A percentile compares a stretch with the other conserved stretches of the same genome.
phyloP scores from a whole-genome alignment of 371 early-diverging fungal genomes.

The Mucor racemosus region DNA sequence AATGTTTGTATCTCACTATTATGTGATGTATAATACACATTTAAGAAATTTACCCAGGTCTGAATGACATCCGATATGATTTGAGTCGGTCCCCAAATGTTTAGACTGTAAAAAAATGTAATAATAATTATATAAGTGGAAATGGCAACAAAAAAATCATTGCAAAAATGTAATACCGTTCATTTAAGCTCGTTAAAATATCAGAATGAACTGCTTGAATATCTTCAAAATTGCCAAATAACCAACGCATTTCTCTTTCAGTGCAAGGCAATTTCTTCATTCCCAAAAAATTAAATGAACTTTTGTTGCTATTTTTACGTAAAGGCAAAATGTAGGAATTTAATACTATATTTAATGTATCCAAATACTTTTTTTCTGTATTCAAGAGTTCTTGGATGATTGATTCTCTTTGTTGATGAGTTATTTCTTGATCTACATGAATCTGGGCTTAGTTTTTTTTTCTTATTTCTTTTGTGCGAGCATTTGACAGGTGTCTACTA shows the following conservation, averaged over 20 bases:
- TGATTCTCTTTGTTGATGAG: slow-evolving; percentile 42
- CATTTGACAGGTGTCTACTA: not conserved
- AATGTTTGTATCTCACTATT: not conserved
- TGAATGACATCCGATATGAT: slow-evolving; percentile 54
- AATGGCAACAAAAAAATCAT: not conserved
- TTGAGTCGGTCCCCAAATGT: slow-evolving; percentile 60
- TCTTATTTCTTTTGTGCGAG: not conserved
- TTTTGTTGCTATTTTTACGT: slow-evolving; percentile 36
- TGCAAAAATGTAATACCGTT: slow-evolving; percentile 36
- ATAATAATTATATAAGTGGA: slow-evolving; percentile 2
- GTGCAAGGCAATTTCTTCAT: slow-evolving; percentile 50
- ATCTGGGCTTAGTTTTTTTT: too few relatives aligned
- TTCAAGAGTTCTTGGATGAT: slow-evolving; percentile 39
- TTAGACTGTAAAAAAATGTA: slow-evolving; percentile 26
- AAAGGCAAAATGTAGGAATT: slow-evolving; percentile 38
- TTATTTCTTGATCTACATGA: slow-evolving; percentile 41
- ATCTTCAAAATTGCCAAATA: slow-evolving; percentile 47
- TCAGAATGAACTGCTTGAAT: slow-evolving; percentile 33
- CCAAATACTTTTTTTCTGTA: slow-evolving; percentile 41
- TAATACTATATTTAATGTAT: slow-evolving; percentile 27
- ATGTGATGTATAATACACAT: not conserved
- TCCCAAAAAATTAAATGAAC: slow-evolving; percentile 41
- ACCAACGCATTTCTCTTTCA: slow-evolving; percentile 43
- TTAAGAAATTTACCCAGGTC: slow-evolving; percentile 33
- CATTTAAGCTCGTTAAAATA: slow-evolving; percentile 30